These are phyloP conservation scores for Amylocystis lapponica DNA, from an alignment of 768 basidiomycete species.

Conservation along the genomic window DNA sequence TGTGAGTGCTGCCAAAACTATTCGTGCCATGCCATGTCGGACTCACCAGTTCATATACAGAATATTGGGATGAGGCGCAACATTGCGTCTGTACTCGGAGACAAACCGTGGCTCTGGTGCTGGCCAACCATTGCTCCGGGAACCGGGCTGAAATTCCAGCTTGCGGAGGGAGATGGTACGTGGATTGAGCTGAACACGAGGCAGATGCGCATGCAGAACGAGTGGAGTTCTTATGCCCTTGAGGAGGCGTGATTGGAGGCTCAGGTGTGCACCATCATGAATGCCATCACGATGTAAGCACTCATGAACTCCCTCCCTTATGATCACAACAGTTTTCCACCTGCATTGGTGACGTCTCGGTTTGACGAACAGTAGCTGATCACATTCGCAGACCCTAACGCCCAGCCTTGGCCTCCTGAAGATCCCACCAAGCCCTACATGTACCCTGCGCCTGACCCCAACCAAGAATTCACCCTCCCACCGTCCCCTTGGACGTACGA, in stretches of 20 bases:
- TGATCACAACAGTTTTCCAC: neutral
- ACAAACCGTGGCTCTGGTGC: slow-evolving; percentile 75
- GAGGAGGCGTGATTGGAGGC: neutral
- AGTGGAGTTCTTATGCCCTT: neutral
- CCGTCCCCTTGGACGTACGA: slow-evolving; percentile 84
- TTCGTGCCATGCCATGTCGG: neutral
- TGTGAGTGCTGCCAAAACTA: slow-evolving; percentile 37
- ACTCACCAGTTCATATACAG: slow-evolving; percentile 32
- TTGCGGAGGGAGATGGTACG: slow-evolving; percentile 73
- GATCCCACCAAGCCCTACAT: slow-evolving; percentile 39
- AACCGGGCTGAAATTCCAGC: slow-evolving; percentile 70
- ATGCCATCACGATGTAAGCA: slow-evolving; percentile 11
- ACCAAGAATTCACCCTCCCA: slow-evolving; percentile 42
- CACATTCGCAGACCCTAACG: slow-evolving; percentile 27
- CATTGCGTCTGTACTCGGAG: slow-evolving; percentile 71
- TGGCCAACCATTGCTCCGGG: slow-evolving; percentile 67
- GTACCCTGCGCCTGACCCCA: slow-evolving; percentile 21
- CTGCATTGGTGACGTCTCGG: neutral
- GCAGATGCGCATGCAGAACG: too few species aligned
- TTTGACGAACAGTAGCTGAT: neutral
- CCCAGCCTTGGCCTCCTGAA: slow-evolving; percentile 65
- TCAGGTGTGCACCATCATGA: slow-evolving; percentile 6
- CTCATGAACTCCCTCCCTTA: slow-evolving; percentile 2
- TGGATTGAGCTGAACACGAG: slow-evolving; percentile 40
- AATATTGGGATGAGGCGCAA: slow-evolving; percentile 75